Conservation (phyloP, 2,329 filamentous ascomycete genomes). For the Botryotinia globosa region DNA sequence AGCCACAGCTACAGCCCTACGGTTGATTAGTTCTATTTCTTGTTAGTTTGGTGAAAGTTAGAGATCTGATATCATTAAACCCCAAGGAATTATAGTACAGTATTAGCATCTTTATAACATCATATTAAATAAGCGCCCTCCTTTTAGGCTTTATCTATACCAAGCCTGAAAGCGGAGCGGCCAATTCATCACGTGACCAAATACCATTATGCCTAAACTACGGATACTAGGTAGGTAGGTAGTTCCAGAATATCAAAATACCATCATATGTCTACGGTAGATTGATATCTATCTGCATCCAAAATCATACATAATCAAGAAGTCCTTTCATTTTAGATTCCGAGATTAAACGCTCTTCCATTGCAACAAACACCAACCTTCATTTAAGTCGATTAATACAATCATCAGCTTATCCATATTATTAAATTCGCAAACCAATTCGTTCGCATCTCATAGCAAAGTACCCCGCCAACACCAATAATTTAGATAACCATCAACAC, state of each 20-base stretch:
- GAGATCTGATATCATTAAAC: neutral
- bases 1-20: neutral
- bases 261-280: neutral
- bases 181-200: neutral
- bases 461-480: conserved; percentile 28
- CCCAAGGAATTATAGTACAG: neutral
- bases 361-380: neutral
- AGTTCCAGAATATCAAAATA: neutral
- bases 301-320: neutral
- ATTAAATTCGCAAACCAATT: conserved; percentile 3
- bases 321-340: neutral
- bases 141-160: neutral
- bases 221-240: neutral
- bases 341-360: neutral
- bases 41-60: neutral
- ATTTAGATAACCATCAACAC: conserved; percentile 1
- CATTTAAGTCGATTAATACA: neutral
- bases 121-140: neutral
- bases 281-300: neutral
- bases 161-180: neutral
- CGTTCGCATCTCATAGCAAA: conserved; percentile 2
- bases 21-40: neutral
- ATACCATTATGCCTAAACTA: neutral
- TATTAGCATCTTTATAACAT: neutral
- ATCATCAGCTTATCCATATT: neutral